Conservation (phyloP, 768 basidiomycete genomes). For the Tylopilus vinaceipallidus region DNA sequence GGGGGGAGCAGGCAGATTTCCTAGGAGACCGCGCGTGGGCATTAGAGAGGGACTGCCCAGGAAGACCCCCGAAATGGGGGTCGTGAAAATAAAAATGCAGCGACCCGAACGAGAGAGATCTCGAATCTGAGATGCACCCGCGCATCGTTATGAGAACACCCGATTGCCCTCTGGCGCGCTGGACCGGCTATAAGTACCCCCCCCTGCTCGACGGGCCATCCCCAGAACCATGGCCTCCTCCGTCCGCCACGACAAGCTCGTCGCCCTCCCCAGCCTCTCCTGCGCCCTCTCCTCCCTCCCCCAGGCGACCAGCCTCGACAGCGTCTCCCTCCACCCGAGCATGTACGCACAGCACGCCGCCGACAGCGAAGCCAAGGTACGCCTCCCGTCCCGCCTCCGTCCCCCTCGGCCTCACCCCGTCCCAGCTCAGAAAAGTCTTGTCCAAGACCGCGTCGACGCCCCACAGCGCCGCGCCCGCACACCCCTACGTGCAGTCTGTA, state of each 20-base stretch:
- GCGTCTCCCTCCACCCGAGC: constrained; percentile 62
- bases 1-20: constrained; percentile 1
- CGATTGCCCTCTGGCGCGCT: no score
- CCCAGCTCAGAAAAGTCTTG: constrained; percentile 61
- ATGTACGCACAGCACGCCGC: constrained; percentile 68
- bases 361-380: constrained; percentile 76
- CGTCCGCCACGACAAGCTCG: constrained; percentile 49
- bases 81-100: background rate
- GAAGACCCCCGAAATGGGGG: constrained; percentile 26
- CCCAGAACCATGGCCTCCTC: constrained; percentile 29
- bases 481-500: constrained; percentile 40
- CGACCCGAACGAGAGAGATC: no score
- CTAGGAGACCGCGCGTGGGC: constrained; percentile 34
- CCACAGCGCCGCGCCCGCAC: constrained; percentile 33
- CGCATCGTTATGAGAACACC: constrained; percentile 26
- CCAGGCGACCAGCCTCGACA: constrained; percentile 66
- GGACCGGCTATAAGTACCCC: constrained; percentile 18
- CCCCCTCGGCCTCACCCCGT: constrained; percentile 8
- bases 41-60: constrained; percentile 3
- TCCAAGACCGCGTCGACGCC: constrained; percentile 45
- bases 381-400: background rate
- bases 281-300: constrained; percentile 66
- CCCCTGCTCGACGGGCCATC: background rate
- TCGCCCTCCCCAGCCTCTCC: constrained; percentile 73
- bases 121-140: constrained; percentile 25